Evolutionary conservation across 2,329 filamentous ascomycete species (phyloP).

Genomic region (Botrytis pseudocinerea): DNA sequence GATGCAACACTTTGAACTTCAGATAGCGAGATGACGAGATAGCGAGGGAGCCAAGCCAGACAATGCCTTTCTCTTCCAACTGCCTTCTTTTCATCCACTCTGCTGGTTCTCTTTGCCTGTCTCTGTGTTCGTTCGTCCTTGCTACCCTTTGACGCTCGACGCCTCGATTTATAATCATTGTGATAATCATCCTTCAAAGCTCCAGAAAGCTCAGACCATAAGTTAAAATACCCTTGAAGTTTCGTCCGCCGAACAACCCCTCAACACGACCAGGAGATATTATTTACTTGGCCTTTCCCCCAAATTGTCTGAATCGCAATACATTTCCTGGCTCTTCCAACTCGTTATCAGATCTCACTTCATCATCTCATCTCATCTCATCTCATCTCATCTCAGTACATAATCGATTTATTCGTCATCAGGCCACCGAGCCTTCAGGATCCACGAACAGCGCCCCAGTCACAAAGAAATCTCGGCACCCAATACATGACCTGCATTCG

Average conservation of each 20-base stretch:
- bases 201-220: background rate
- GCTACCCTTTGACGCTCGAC: background rate
- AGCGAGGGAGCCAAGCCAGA: background rate
- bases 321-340: background rate
- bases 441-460: slow-evolving; percentile 15
- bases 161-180: background rate
- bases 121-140: background rate
- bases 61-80: background rate
- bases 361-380: background rate
- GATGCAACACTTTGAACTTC: slow-evolving; percentile 2
- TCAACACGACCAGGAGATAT: background rate
- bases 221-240: background rate
- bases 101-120: background rate
- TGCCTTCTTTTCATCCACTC: background rate
- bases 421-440: background rate
- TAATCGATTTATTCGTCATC: slow-evolving; percentile 3
- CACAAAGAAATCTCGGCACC: slow-evolving; percentile 3
- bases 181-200: background rate
- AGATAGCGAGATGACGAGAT: background rate
- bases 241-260: background rate
- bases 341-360: background rate
- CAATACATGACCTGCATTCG: background rate
- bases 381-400: background rate
- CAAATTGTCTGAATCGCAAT: background rate
- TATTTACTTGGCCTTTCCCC: background rate